A percentile compares a stretch with the other conserved stretches of the same genome.
These are phyloP conservation scores for Geotrichum restrictum DNA, from an alignment of 1,139 yeast species.

Conservation along the genomic window DNA sequence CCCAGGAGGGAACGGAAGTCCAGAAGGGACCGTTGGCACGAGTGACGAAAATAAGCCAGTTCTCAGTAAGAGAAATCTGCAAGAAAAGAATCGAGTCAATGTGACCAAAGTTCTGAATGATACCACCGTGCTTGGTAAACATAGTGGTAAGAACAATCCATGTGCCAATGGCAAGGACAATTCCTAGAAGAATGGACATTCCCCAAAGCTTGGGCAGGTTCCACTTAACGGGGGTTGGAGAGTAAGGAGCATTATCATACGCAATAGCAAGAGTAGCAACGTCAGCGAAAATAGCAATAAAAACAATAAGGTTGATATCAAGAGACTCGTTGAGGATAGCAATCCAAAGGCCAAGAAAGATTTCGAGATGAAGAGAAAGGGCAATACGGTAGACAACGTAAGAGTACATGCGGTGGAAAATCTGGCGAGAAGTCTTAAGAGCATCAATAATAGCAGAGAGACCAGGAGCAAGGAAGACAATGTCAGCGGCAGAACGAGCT, in stretches of 20 bases:
- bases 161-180: conserved; percentile 63
- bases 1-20: conserved; percentile 71
- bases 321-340: conserved; percentile 64
- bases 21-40: conserved; percentile 79
- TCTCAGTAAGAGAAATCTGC: conserved; percentile 71
- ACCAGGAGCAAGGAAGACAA: conserved; percentile 77
- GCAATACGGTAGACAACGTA: conserved; percentile 79
- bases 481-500: conserved; percentile 76
- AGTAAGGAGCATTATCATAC: conserved; percentile 90
- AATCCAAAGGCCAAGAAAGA: conserved; percentile 71
- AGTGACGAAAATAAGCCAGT: conserved; percentile 74
- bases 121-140: conserved; percentile 59
- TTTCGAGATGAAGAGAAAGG: conserved; percentile 66
- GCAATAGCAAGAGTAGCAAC: conserved; percentile 76
- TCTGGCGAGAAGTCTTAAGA: conserved; percentile 71
- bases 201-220: conserved; percentile 85
- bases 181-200: conserved; percentile 65
- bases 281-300: conserved; percentile 73
- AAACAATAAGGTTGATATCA: conserved; percentile 65
- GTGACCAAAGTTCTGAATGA: conserved; percentile 68
- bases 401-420: conserved; percentile 79
- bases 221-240: conserved; percentile 97
- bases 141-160: conserved; percentile 71
- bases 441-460: conserved; percentile 75
- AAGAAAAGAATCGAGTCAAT: conserved; percentile 66